phyloP scores from a whole-genome alignment of 345 rosid genomes.

The Melaleuca alternifolia region DNA sequence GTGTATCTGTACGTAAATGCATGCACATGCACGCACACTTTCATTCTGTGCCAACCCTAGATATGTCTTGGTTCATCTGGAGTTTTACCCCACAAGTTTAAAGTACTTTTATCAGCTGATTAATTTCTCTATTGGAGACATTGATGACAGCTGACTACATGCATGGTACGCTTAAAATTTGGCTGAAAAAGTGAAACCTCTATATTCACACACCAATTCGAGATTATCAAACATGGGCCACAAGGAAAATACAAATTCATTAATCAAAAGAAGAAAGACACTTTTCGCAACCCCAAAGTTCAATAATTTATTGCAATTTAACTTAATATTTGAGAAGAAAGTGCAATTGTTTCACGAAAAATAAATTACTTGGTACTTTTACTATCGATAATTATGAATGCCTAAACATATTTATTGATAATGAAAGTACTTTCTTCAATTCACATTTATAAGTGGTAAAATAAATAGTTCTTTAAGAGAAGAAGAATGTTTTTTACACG shows the following conservation, averaged over 20 bases:
- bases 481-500: neutral
- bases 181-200: neutral
- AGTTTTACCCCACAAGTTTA: neutral
- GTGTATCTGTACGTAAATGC: neutral
- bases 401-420: too few relatives aligned
- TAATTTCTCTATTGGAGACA: neutral
- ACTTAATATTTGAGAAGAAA: too few relatives aligned
- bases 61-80: neutral
- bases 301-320: too few relatives aligned
- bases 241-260: too few relatives aligned
- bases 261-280: too few relatives aligned
- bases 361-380: too few relatives aligned
- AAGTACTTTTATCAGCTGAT: neutral
- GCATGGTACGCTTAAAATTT: rapidly evolving
- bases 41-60: neutral
- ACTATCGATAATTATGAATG: too few relatives aligned
- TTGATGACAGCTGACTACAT: neutral
- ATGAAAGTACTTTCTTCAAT: neutral
- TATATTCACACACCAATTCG: too few relatives aligned
- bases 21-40: neutral
- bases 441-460: neutral
- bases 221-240: too few relatives aligned
- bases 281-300: too few relatives aligned
- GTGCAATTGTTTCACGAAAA: too few relatives aligned
- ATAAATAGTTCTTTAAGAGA: neutral